Base-by-base conservation (phyloP, 129 eudicot species). In the Artemisia tridentata region DNA sequence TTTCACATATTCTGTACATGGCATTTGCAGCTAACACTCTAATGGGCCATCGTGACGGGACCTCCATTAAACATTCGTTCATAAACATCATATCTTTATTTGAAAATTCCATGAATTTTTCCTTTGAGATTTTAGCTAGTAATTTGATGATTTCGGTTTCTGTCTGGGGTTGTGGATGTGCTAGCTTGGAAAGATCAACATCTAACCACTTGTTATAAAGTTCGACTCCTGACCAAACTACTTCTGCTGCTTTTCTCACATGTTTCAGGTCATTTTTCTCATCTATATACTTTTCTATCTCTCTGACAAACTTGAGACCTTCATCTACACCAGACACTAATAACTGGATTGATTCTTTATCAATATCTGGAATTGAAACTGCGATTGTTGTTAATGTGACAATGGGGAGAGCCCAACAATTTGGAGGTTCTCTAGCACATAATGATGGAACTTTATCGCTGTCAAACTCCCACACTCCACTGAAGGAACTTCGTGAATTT, bases 321-420 rank as follows among this genome's bases (percentile, higher is more conserved):
- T 86, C 87, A 11, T 80, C 72, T 47, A 84, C 93, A 20, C 88
- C 61, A 29, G 63, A 43, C 5, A 80, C 76, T 52, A 90, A 63
- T 63, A 78, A 80, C 20, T 86, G 78, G 2, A 74, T 29, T 11
- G 17, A 16, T 19, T 80, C 70, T 38, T 70, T 57, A 27, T 80
- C 80, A 7, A 65, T 71, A 49, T 76, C 71, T 2, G 86, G 85
- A 25, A 79, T 68, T 67, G 96, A 83, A 68, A 80, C 52, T 50
- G 90, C 92, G 15, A 89, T 82, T 62, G 88, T 83, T 43, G 92
- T 84, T 74, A 89, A 73, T 67, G 96, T 86, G 67, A 86, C 88
- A 38, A 86, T 76, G 0, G 97, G 97, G 7, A 90, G 89, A 65
- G 95, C 95, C 97, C 97, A 90, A 76, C 83, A 87, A 63, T 87